Evolutionary conservation across 192 early-diverging fungal genomes (phyloP).

Genomic region (Entophlyctis helioformis): DNA sequence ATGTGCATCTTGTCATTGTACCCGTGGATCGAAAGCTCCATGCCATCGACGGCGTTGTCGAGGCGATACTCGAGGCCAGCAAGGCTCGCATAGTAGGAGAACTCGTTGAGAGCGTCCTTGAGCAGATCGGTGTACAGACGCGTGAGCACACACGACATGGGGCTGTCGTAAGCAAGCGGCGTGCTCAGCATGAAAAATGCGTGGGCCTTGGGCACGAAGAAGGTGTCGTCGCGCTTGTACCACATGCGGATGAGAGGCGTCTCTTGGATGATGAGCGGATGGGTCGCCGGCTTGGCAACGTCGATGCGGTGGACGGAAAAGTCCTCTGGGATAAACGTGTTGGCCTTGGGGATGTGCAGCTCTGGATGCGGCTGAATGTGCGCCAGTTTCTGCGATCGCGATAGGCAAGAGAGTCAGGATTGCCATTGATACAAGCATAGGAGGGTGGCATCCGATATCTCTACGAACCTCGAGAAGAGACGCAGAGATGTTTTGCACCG

Average conservation of each 20-base stretch:
- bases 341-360: slow-evolving; percentile 57
- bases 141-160: slow-evolving; percentile 54
- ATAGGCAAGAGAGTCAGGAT: no score
- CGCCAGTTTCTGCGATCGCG: slow-evolving; percentile 27
- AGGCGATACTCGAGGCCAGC: slow-evolving; percentile 74
- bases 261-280: slow-evolving; percentile 50
- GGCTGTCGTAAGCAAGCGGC: slow-evolving; percentile 67
- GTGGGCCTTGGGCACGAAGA: slow-evolving; percentile 80
- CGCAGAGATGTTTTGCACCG: slow-evolving; percentile 41
- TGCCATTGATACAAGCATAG: no score
- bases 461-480: slow-evolving; percentile 17
- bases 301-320: slow-evolving; percentile 41
- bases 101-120: slow-evolving; percentile 74
- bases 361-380: slow-evolving; percentile 33
- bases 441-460: no score
- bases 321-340: slow-evolving; percentile 78
- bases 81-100: slow-evolving; percentile 80
- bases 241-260: slow-evolving; percentile 56
- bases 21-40: slow-evolving; percentile 56
- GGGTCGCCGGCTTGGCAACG: neutral
- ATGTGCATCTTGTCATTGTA: slow-evolving; percentile 79
- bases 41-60: slow-evolving; percentile 51
- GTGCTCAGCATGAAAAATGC: slow-evolving; percentile 48
- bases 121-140: slow-evolving; percentile 66
- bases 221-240: slow-evolving; percentile 92